Percentiles rank a stretch among this genome's conserved stretches.
Evolutionary conservation across 2,329 filamentous ascomycete genomes (phyloP).

Genomic region (Alternaria sp.): DNA sequence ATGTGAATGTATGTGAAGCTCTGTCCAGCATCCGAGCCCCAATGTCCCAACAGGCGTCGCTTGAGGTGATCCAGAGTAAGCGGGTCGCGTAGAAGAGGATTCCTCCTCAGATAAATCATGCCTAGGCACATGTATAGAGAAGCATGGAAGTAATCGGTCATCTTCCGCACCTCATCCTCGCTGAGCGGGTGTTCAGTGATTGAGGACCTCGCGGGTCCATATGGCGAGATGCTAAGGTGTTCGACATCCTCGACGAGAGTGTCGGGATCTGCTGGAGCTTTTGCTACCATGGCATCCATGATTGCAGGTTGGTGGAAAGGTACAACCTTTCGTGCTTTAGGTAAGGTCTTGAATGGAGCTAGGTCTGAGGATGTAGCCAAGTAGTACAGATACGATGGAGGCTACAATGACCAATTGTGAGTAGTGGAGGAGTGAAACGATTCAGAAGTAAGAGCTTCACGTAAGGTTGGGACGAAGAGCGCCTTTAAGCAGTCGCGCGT

Average conservation of each 20-base stretch:
- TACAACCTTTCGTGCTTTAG: conserved; percentile 1
- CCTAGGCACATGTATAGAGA: conserved; percentile 77
- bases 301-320: conserved; percentile 8
- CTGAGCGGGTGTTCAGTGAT: conserved; percentile 66
- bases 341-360: conserved; percentile 5
- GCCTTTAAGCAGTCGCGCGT: conserved; percentile 12
- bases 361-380: background rate
- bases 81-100: conserved; percentile 73
- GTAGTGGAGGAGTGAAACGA: background rate
- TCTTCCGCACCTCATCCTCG: conserved; percentile 69
- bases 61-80: conserved; percentile 75
- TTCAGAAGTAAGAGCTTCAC: background rate
- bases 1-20: conserved; percentile 83
- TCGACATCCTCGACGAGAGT: conserved; percentile 37
- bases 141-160: conserved; percentile 75
- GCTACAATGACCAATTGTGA: background rate
- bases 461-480: conserved; percentile 1
- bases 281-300: conserved; percentile 34
- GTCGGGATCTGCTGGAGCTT: conserved; percentile 29
- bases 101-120: conserved; percentile 80
- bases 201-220: conserved; percentile 70
- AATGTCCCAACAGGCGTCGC: conserved; percentile 75
- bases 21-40: conserved; percentile 80
- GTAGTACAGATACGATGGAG: background rate
- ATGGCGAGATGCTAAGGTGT: conserved; percentile 60